These are phyloP conservation scores for Eryngium alpinum DNA, from an alignment of 140 eudicot species.

Conservation along the genomic window DNA sequence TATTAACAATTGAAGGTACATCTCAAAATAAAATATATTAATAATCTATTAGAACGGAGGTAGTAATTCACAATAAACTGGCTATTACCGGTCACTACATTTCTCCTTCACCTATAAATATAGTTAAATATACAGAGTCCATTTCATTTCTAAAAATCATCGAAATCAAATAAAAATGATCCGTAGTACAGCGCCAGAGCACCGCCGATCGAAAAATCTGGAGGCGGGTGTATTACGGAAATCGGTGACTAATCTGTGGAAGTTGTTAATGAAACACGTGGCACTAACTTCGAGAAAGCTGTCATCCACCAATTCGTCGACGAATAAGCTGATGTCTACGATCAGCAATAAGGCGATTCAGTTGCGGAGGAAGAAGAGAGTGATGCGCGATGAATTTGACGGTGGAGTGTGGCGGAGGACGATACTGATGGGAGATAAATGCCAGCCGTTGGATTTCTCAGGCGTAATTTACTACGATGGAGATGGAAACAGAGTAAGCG, in stretches of 20 bases:
- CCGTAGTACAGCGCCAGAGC: neutral
- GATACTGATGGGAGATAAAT: slow-evolving; percentile 54
- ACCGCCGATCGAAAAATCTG: neutral
- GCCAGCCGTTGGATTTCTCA: slow-evolving; percentile 55
- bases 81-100: too few species aligned
- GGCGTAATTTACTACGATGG: slow-evolving; percentile 48
- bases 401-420: slow-evolving; percentile 36
- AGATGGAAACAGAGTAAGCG: slow-evolving; percentile 35
- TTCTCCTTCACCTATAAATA: slow-evolving; percentile 1
- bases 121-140: neutral
- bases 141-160: neutral
- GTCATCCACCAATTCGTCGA: neutral
- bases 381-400: neutral
- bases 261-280: neutral
- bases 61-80: too few species aligned
- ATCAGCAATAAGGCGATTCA: slow-evolving; percentile 17
- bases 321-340: slow-evolving; percentile 1
- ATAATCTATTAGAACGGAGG: too few species aligned
- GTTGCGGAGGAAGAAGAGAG: slow-evolving; percentile 5
- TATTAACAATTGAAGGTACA: too few species aligned
- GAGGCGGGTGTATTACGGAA: neutral
- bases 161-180: neutral
- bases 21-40: too few species aligned
- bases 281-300: slow-evolving; percentile 2
- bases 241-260: slow-evolving; percentile 1